Evolutionary conservation across 192 early-diverging fungal species (phyloP).

Genomic region (Linnemannia hyalina): DNA sequence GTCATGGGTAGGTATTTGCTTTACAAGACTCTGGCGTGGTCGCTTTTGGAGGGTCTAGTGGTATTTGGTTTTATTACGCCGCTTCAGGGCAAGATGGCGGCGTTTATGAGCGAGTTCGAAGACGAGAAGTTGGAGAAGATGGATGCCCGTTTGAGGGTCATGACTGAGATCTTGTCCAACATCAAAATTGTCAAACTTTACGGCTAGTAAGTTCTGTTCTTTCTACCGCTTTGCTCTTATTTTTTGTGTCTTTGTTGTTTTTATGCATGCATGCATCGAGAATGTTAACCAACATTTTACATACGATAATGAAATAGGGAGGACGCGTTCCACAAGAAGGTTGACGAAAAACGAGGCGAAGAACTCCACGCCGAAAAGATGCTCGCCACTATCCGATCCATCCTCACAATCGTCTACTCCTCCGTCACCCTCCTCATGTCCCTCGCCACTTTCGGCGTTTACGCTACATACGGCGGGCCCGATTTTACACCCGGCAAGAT

Average conservation of each 20-base stretch:
- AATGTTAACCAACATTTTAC: neutral
- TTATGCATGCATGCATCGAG: neutral
- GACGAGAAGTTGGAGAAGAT: slow-evolving; percentile 17
- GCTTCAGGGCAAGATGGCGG: slow-evolving; percentile 11
- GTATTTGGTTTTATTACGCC: neutral
- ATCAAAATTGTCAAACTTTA: slow-evolving; percentile 36
- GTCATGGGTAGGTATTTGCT: neutral
- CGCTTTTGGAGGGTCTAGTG: neutral
- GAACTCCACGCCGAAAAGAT: slow-evolving; percentile 9
- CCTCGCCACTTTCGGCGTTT: slow-evolving; percentile 35
- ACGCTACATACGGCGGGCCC: slow-evolving; percentile 35
- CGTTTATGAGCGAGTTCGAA: neutral
- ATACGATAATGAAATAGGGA: neutral
- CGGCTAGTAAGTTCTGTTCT: neutral
- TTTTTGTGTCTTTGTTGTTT: neutral
- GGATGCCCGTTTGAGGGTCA: slow-evolving; percentile 15
- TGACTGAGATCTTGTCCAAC: slow-evolving; percentile 18
- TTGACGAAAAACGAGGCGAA: neutral
- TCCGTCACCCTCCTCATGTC: slow-evolving; percentile 34
- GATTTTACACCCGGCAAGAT: slow-evolving; percentile 32
- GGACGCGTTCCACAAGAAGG: slow-evolving; percentile 2
- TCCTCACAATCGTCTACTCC: slow-evolving; percentile 47
- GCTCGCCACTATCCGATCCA: slow-evolving; percentile 15
- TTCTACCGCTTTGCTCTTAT: too few species aligned
- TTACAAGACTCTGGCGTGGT: slow-evolving; percentile 13